Conservation (phyloP, 2,329 filamentous ascomycete genomes). For the Scedosporium minutisporum region DNA sequence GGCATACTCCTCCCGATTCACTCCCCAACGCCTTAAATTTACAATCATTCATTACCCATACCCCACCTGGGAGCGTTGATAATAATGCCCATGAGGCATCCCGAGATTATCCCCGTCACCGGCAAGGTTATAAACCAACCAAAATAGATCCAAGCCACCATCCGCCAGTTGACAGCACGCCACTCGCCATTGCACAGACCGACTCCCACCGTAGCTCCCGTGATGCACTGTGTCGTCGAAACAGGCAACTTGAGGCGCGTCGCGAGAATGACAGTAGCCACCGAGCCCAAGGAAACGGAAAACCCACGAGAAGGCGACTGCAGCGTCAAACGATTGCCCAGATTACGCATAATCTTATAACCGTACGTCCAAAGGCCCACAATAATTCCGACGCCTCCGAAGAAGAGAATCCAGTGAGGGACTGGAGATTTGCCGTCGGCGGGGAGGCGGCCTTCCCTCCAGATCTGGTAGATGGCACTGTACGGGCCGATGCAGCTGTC, state of each 20-base stretch:
- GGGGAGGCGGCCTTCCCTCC: conserved; percentile 35
- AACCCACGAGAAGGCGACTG: conserved; percentile 51
- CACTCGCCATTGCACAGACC: conserved; percentile 51
- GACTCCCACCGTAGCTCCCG: conserved; percentile 52
- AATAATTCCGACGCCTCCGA: conserved; percentile 41
- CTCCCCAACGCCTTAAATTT: too few species aligned
- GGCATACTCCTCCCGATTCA: too few species aligned
- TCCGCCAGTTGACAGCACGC: conserved; percentile 53
- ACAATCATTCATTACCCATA: background rate
- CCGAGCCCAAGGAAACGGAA: conserved; percentile 51
- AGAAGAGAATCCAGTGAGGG: conserved; percentile 50
- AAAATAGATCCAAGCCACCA: conserved; percentile 49
- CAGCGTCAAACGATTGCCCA: conserved; percentile 54
- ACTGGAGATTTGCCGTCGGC: conserved; percentile 35
- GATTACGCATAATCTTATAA: conserved; percentile 55
- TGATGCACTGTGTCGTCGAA: conserved; percentile 57
- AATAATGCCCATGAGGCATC: conserved; percentile 52
- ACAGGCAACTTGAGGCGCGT: conserved; percentile 52
- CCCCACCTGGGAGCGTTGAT: conserved; percentile 48
- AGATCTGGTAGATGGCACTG: conserved; percentile 53
- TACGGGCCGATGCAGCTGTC: conserved; percentile 47
- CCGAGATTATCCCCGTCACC: conserved; percentile 44
- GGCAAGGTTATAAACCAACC: conserved; percentile 55
- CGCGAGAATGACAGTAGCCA: conserved; percentile 53
- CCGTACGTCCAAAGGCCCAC: conserved; percentile 51